Conservation (phyloP, 345 rosid species). For the Fremontodendron californicum region DNA sequence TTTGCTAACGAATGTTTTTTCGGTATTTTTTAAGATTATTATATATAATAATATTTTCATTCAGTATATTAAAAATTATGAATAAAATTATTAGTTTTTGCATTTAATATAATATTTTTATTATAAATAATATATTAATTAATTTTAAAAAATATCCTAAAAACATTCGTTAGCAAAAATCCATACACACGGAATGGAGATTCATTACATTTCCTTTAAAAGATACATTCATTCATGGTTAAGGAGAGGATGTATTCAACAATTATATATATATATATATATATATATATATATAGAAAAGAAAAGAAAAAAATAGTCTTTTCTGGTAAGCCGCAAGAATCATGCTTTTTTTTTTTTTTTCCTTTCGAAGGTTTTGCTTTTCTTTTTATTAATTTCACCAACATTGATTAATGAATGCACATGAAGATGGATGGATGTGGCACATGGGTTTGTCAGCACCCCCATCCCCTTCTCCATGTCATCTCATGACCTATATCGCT, state of each 20-base stretch:
- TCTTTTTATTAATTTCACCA: conserved; percentile 41
- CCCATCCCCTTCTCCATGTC: conserved; percentile 13
- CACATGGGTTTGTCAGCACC: conserved; percentile 35
- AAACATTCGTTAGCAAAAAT: no score
- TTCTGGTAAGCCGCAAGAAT: conserved; percentile 45
- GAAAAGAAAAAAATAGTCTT: conserved; percentile 22
- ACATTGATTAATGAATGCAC: conserved; percentile 45
- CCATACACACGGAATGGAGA: not conserved
- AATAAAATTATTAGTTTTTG: no score
- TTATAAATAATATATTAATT: no score
- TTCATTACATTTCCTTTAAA: not conserved
- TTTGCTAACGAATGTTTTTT: no score
- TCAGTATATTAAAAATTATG: no score
- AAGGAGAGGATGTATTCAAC: no score
- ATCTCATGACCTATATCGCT: not conserved
- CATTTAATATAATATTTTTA: no score
- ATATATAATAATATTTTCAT: no score
- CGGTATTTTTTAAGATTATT: no score
- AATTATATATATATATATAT: no score
- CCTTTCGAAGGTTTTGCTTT: conserved; percentile 15
- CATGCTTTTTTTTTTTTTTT: conserved; percentile 28
- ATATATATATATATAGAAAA: no score
- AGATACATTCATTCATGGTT: not conserved
- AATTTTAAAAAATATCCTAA: no score
- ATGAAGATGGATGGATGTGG: conserved; percentile 38